A percentile compares a stretch with the other conserved stretches of the same genome.
phyloP scores from a whole-genome alignment of 495 filamentous ascomycete genomes.

The Aspergillus sclerotiicarbonarius region DNA sequence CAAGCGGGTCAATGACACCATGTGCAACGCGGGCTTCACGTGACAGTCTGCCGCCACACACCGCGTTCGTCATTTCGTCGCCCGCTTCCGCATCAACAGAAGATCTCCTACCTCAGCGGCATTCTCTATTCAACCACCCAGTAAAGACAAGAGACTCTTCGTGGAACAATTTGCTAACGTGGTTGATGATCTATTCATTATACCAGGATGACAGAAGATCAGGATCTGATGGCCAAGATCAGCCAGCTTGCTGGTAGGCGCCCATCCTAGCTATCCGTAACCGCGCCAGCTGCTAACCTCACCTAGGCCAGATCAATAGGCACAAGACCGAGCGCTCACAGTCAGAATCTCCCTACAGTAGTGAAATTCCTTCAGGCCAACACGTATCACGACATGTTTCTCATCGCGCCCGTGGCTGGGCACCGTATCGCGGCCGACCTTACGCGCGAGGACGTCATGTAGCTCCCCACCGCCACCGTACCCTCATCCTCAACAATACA shows the following conservation, averaged over 20 bases:
- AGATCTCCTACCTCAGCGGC: neutral
- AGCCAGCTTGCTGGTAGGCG: conserved; percentile 68
- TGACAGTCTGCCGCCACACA: neutral
- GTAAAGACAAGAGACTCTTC: conserved; percentile 6
- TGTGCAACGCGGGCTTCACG: neutral
- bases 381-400: conserved; percentile 40
- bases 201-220: conserved; percentile 64
- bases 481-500: conserved; percentile 67
- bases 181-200: conserved; percentile 1
- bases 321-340: conserved; percentile 64
- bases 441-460: conserved; percentile 42
- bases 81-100: neutral
- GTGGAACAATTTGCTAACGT: conserved; percentile 5
- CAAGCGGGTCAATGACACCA: too few species aligned
- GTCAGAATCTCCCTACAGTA: conserved; percentile 24
- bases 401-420: conserved; percentile 44
- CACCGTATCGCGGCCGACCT: conserved; percentile 46
- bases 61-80: neutral
- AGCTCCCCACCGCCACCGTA: conserved; percentile 63
- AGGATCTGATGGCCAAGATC: conserved; percentile 74
- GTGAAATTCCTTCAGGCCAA: conserved; percentile 25
- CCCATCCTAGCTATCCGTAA: conserved; percentile 7
- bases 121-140: neutral
- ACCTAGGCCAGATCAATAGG: conserved; percentile 75
- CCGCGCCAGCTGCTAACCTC: conserved; percentile 28